phyloP scores from a whole-genome alignment of 2,329 filamentous ascomycete species.

The Aspergillus neoniger region DNA sequence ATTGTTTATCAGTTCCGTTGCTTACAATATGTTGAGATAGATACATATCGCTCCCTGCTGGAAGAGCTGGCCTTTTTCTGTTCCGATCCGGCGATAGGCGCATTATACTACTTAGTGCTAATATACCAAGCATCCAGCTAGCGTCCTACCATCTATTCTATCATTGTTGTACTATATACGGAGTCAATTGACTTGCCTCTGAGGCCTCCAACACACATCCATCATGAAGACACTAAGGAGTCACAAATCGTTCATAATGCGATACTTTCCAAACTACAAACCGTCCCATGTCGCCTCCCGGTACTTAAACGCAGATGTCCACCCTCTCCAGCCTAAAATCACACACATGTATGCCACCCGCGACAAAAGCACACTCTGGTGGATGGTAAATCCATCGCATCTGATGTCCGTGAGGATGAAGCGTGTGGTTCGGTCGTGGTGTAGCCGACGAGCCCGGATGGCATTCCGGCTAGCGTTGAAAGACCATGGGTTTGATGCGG shows the following conservation, averaged over 20 bases:
- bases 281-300: conserved; percentile 32
- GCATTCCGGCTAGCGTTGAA: conserved; percentile 51
- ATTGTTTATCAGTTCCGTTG: background rate
- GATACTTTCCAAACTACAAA: conserved; percentile 26
- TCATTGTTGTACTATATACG: background rate
- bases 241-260: conserved; percentile 25
- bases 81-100: background rate
- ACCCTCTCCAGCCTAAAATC: conserved; percentile 43
- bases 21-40: background rate
- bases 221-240: conserved; percentile 24
- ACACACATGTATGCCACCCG: conserved; percentile 39
- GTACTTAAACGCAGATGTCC: conserved; percentile 29
- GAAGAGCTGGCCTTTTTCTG: background rate
- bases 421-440: conserved; percentile 51
- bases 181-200: background rate
- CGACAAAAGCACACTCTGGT: conserved; percentile 51
- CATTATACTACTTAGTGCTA: background rate
- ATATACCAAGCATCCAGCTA: background rate
- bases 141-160: background rate
- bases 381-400: conserved; percentile 41
- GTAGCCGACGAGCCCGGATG: conserved; percentile 44
- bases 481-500: conserved; percentile 47
- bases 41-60: background rate
- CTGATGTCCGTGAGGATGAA: conserved; percentile 42
- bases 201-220: background rate